A percentile compares a stretch with the other conserved stretches of the same genome.
These are phyloP conservation scores for Alternaria gansuensis DNA, from an alignment of 2,329 filamentous ascomycete genomes.

Conservation along the genomic window DNA sequence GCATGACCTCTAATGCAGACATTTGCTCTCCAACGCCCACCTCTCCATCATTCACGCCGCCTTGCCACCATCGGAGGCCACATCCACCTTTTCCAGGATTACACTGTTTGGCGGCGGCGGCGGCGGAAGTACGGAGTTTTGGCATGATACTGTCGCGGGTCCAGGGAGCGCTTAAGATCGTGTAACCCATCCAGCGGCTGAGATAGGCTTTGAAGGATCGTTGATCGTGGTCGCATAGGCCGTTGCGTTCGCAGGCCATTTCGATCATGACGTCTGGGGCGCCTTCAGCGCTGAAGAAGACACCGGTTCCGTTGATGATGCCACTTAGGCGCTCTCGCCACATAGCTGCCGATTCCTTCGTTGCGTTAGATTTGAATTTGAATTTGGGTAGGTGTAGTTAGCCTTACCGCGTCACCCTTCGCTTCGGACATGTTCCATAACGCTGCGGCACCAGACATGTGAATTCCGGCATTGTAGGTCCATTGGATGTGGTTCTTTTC, in stretches of 20 bases:
- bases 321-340: slow-evolving; percentile 40
- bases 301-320: slow-evolving; percentile 48
- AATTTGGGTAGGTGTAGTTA: neutral
- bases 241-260: slow-evolving; percentile 56
- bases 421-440: slow-evolving; percentile 58
- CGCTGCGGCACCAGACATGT: slow-evolving; percentile 56
- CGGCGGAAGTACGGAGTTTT: slow-evolving; percentile 62
- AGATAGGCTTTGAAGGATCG: slow-evolving; percentile 57
- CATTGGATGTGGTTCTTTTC: slow-evolving; percentile 56
- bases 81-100: slow-evolving; percentile 60
- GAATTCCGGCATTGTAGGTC: slow-evolving; percentile 58
- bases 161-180: slow-evolving; percentile 50
- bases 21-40: slow-evolving; percentile 67
- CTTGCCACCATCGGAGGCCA: slow-evolving; percentile 55
- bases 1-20: slow-evolving; percentile 64
- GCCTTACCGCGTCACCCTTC: slow-evolving; percentile 37
- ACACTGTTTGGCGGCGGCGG: slow-evolving; percentile 64
- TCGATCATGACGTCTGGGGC: slow-evolving; percentile 55
- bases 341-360: slow-evolving; percentile 25
- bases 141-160: slow-evolving; percentile 57
- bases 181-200: slow-evolving; percentile 53
- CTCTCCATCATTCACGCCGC: slow-evolving; percentile 56
- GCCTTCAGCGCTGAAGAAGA: slow-evolving; percentile 59
- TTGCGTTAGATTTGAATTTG: neutral
- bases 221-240: slow-evolving; percentile 58